Evolutionary conservation across 148 eudicot species (phyloP).

Genomic region (Persicaria tinctoria): DNA sequence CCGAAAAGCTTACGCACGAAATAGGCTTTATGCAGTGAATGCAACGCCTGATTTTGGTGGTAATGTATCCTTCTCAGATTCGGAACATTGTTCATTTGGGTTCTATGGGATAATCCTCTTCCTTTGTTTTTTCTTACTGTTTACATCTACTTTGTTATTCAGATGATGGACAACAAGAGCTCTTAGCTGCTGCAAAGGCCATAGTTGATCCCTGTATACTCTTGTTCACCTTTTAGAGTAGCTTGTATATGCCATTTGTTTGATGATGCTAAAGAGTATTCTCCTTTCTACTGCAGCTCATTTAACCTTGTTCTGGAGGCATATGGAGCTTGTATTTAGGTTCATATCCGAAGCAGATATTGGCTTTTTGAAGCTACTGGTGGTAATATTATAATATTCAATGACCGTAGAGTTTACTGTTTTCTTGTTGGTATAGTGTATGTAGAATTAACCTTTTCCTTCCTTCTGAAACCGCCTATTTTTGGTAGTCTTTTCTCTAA

Average conservation of each 20-base stretch:
- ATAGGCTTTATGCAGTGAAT: conserved; percentile 39
- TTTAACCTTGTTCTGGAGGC: conserved; percentile 57
- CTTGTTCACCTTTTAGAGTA: conserved; percentile 9
- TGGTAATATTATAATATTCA: conserved; percentile 10
- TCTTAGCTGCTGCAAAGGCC: conserved; percentile 54
- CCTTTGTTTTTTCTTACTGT: neutral
- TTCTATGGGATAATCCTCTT: conserved; percentile 4
- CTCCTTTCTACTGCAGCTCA: conserved; percentile 34
- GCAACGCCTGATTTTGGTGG: conserved; percentile 52
- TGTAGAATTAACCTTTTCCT: conserved; percentile 4
- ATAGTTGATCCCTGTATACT: conserved; percentile 38
- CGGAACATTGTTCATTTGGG: neutral
- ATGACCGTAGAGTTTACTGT: no score
- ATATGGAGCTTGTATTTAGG: conserved; percentile 51
- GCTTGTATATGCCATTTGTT: neutral
- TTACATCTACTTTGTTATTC: conserved; percentile 18
- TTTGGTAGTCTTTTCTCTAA: no score
- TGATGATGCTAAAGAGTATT: neutral
- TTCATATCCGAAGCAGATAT: conserved; percentile 47
- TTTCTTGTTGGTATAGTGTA: neutral
- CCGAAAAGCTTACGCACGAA: conserved; percentile 49
- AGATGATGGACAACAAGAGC: conserved; percentile 65
- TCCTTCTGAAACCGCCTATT: no score
- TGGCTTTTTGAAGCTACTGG: conserved; percentile 50
- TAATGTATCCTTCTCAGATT: conserved; percentile 12